phyloP scores from a whole-genome alignment of 345 rosid genomes.

The Lumnitzera littorea region DNA sequence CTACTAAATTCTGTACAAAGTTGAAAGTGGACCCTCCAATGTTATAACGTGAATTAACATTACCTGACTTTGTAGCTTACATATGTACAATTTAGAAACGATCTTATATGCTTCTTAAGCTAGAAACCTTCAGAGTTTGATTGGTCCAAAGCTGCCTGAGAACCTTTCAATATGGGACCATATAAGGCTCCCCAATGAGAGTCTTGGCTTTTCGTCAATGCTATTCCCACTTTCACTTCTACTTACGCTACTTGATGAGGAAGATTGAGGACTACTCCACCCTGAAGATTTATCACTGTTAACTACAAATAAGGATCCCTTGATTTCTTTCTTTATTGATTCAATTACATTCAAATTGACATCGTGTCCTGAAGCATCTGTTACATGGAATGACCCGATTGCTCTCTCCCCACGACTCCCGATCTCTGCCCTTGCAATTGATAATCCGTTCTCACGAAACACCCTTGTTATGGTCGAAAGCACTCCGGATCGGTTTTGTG shows the following conservation, averaged over 20 bases:
- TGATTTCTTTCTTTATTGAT: conserved; percentile 50
- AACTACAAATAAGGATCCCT: conserved; percentile 40
- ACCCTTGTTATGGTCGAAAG: conserved; percentile 57
- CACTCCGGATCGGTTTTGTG: conserved; percentile 49
- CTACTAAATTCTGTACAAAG: too few relatives aligned
- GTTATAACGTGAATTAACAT: too few relatives aligned
- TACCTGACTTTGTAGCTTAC: too few relatives aligned
- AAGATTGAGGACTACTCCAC: conserved; percentile 10
- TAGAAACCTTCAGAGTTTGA: conserved; percentile 14
- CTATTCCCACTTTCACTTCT: conserved; percentile 11
- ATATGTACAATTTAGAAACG: too few relatives aligned
- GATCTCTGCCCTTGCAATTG: conserved; percentile 57
- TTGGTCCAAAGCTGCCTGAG: conserved; percentile 48
- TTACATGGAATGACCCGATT: conserved; percentile 62
- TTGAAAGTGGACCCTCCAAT: too few relatives aligned
- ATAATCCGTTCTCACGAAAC: conserved; percentile 66
- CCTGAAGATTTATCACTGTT: conserved; percentile 25
- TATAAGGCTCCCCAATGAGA: conserved; percentile 52
- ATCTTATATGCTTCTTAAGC: too few relatives aligned
- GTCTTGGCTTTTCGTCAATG: conserved; percentile 23
- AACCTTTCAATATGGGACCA: conserved; percentile 73
- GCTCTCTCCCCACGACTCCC: conserved; percentile 49
- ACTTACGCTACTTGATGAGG: conserved; percentile 18
- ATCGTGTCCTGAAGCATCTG: conserved; percentile 54
- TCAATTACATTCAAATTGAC: conserved; percentile 31